Evolutionary conservation across 805 yeast species (phyloP), one percentile per base, ranked within the genome.

Genomic region (Allodekkera sacchari): DNA sequence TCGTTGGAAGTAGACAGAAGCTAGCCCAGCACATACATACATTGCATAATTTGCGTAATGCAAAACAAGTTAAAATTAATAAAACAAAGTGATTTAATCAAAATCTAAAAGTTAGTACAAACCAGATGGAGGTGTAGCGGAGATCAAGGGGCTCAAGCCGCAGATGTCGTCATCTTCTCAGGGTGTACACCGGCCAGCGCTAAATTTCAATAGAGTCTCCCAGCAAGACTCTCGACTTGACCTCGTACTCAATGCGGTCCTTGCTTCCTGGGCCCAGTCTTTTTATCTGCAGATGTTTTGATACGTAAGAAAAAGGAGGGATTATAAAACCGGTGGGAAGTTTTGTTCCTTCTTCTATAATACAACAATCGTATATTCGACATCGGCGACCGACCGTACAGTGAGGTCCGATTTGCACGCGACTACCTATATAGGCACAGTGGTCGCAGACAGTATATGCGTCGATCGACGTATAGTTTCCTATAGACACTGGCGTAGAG

Each of bases 271-370:
- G 53, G 11, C 50, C 42, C 16, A 60, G 38, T 3, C 32, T 22
- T 6, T 8, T 9, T 7, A 12, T 11, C 22, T 17, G 25, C 17
- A 30, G n/a, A 16, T 19, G 18, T 6, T 7, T 15, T 25, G 17
- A 34, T 12, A 71, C 77, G 18, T 59, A 51, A 22, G 71, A 60
- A 39, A 63, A 73, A 0, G 78, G 73, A 3, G 80, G 76, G n/a
- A 73, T 56, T 16, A 66, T 62, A 36, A 50, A 49, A 11, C 55
- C 57, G 3, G 59, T 52, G 0, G 75, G 74, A 3, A 74, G 39
- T 3, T 41, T 37, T 0, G 68, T 57, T 10, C 61, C 62, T 30
- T 58, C 52, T 15, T 61, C 59, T 4, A 74, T 55, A 3, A 68
- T 38, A 34, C 74, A 69, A 43, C 77, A 69, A 31, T 74, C 82